Evolutionary conservation across 306 rosid species (phyloP).

Genomic region (Betula pendula): DNA sequence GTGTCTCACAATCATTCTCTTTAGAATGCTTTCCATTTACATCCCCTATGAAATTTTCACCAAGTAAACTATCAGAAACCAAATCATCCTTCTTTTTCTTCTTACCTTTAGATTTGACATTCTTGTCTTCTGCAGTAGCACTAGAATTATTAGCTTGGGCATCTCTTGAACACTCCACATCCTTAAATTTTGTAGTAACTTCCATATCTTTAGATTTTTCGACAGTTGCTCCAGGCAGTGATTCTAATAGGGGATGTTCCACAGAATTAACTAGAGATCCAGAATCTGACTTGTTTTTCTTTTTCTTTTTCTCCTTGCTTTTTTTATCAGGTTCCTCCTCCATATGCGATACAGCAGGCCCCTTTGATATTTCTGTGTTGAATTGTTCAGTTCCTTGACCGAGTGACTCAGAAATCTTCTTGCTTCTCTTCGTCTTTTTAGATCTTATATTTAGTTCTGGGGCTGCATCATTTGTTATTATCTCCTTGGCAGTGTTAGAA

Average conservation of each 20-base stretch:
- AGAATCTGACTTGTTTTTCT: constrained; percentile 48
- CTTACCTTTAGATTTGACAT: constrained; percentile 33
- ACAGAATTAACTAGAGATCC: constrained; percentile 31
- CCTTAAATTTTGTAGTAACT: too few relatives aligned
- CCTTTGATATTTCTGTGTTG: constrained; percentile 14
- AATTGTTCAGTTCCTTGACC: constrained; percentile 6
- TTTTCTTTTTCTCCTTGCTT: constrained; percentile 56
- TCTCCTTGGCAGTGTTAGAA: constrained; percentile 16
- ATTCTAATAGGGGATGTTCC: constrained; percentile 35
- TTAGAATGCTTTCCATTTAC: constrained; percentile 28
- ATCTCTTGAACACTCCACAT: neutral
- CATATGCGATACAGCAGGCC: constrained; percentile 16
- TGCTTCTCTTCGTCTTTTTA: constrained; percentile 15
- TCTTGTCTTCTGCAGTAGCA: constrained; percentile 18
- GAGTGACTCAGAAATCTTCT: constrained; percentile 3
- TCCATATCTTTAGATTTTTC: constrained; percentile 32
- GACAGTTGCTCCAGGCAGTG: constrained; percentile 23
- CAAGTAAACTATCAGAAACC: too few relatives aligned
- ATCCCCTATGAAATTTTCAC: too few relatives aligned
- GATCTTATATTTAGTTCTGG: neutral
- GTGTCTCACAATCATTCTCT: constrained; percentile 28
- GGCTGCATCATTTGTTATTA: neutral
- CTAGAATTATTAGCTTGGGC: neutral
- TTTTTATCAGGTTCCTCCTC: constrained; percentile 32
- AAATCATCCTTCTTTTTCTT: constrained; percentile 40